Base-by-base conservation (phyloP, 805 yeast genomes). In the Ogataea neopini region DNA sequence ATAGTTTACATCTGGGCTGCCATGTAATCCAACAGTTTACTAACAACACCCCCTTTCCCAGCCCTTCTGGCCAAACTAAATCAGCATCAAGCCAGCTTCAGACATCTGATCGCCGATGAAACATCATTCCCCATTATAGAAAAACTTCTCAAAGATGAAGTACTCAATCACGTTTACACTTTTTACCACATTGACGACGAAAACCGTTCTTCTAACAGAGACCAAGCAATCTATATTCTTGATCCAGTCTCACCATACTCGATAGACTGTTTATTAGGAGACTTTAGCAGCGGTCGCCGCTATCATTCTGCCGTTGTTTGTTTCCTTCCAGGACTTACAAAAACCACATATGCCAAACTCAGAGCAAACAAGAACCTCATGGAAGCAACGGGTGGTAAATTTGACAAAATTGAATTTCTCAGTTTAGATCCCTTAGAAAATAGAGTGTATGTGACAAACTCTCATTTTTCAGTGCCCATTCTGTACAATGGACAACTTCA, bases 151-250 rank as follows among this genome's bases (percentile, higher is more conserved):
- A 54, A 47, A 29, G 62, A 58, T 25, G 66, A 61, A 39, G 54
- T 61, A 4, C 45, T 66, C 13, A 64, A 64, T 43, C 53, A 58
- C 43, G 66, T 59, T 17, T 66, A 55, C 44, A 64, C 69, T 3
- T 66, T 54, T 44, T 52, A 59, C 32, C 50, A 54, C 26, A 64
- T 66, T 20, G 69, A 66, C 40, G 62, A 60, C 28, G 61, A 55
- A 17, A 49, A 50, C 17, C 47, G 69, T 43, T 65, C 69, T 1
- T 46, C 51, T 8, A 63, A 61, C 41, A 54, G 58, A 40, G 66
- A 62, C 38, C 92, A 86, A 54, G 97, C 90, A 6, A 71, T 94
- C 8, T 94, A 94, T 66, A 69, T 94, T 22, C 66, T 89, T 14
- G 87, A 86, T 43, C 90, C 96, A 0, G 43, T 56, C 4, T 67